Conservation (phyloP, 2,329 filamentous ascomycete genomes). For the Dothideomycetes sp. region DNA sequence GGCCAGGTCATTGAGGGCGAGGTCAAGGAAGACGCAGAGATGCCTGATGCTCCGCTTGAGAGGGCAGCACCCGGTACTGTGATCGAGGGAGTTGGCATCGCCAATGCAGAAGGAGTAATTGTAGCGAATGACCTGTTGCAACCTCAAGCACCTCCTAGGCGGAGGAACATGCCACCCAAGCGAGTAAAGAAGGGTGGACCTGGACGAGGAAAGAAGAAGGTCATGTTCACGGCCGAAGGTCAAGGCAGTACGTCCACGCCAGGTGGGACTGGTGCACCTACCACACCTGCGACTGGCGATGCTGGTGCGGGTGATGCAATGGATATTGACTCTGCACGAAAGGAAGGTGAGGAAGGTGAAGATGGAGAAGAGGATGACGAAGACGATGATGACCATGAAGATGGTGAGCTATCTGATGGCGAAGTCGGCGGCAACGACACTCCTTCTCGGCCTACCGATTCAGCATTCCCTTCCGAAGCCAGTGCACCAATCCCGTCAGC, state of each 20-base stretch:
- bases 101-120: slow-evolving; percentile 50
- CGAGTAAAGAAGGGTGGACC: slow-evolving; percentile 67
- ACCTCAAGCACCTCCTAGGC: slow-evolving; percentile 41
- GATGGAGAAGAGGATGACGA: slow-evolving; percentile 41
- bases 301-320: slow-evolving; percentile 30
- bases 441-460: not conserved
- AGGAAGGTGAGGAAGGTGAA: slow-evolving; percentile 34
- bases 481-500: too few species aligned
- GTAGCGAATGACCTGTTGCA: slow-evolving; percentile 37
- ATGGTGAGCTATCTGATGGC: slow-evolving; percentile 22
- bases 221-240: slow-evolving; percentile 41
- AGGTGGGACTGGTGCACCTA: slow-evolving; percentile 21
- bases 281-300: slow-evolving; percentile 22
- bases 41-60: slow-evolving; percentile 30
- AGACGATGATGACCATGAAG: slow-evolving; percentile 32
- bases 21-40: slow-evolving; percentile 48
- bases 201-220: slow-evolving; percentile 69
- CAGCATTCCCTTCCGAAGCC: not conserved
- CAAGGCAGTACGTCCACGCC: slow-evolving; percentile 27
- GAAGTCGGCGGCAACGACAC: slow-evolving; percentile 3
- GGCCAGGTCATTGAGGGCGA: slow-evolving; percentile 75
- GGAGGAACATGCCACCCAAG: slow-evolving; percentile 65
- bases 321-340: slow-evolving; percentile 18
- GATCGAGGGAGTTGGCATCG: slow-evolving; percentile 48
- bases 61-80: slow-evolving; percentile 48